Evolutionary conservation across 1,139 yeast genomes (phyloP).

Genomic region (Debaryomyces fabryi): DNA sequence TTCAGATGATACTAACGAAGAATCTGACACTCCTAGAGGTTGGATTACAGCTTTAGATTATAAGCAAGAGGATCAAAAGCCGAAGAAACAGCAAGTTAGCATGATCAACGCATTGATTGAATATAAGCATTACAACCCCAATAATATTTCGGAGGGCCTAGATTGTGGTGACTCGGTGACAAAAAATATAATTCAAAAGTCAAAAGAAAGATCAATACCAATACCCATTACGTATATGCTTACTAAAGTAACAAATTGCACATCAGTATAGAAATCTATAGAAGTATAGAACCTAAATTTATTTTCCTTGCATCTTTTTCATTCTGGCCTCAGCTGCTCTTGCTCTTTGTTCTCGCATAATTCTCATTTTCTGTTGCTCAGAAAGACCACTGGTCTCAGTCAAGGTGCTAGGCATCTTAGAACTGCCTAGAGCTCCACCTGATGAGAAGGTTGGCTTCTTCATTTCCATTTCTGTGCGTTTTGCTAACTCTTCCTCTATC

Average conservation of each 20-base stretch:
- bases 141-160: slow-evolving; percentile 9
- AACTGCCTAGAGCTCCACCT: slow-evolving; percentile 32
- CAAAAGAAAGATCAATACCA: slow-evolving; percentile 4
- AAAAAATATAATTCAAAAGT: slow-evolving; percentile 8
- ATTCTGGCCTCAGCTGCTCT: slow-evolving; percentile 95
- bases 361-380: slow-evolving; percentile 71
- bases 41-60: slow-evolving; percentile 60
- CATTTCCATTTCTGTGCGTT: slow-evolving; percentile 41
- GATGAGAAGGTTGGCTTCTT: slow-evolving; percentile 36
- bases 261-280: slow-evolving; percentile 3
- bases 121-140: slow-evolving; percentile 64
- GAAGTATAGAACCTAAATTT: slow-evolving; percentile 3
- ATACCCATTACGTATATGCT: slow-evolving; percentile 17
- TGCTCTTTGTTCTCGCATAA: slow-evolving; percentile 94
- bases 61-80: slow-evolving; percentile 36
- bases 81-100: slow-evolving; percentile 33
- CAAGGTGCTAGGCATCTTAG: slow-evolving; percentile 13
- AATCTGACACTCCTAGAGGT: slow-evolving; percentile 17
- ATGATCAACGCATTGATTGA: slow-evolving; percentile 62
- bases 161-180: slow-evolving; percentile 13
- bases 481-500: slow-evolving; percentile 45
- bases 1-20: slow-evolving; percentile 17
- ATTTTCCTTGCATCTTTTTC: slow-evolving; percentile 17
- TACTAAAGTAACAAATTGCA: slow-evolving; percentile 14
- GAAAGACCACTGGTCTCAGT: slow-evolving; percentile 38